Base-by-base conservation (phyloP, 345 rosid species). In the Bruguiera gymnorhiza region DNA sequence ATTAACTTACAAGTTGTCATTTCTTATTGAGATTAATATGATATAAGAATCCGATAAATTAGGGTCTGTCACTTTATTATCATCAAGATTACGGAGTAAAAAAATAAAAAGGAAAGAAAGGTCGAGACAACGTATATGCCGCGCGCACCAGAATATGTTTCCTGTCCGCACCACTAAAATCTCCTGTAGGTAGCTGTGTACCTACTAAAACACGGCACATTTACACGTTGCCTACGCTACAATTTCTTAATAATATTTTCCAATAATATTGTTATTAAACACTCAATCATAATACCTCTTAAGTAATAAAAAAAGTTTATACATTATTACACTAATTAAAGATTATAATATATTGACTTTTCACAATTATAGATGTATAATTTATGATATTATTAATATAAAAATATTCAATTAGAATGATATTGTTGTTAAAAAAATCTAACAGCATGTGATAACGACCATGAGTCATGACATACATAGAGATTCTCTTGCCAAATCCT, bases 401-500 rank as follows among this genome's bases (percentile, higher is more conserved):
- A 32, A 32, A 32, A 32, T 0, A 5, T 32, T 32, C 1, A 6
- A 6, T 32, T 32, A 32, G 0, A 6, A 32, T 5, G 6, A 6
- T 32, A 6, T 6, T 32, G 0, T 32, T 5, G 36, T 32, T 32
- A 5, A 6, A 8, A 8, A 34, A 34, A 34, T 11, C 50, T 43
- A 0, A 11, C 3, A 10, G 50, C 4, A 11, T 43, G 3, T 67
- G 50, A 67, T 32, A 32, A 23, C 37, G 70, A 59, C 60, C 13
- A 21, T 16, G 26, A 15, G 50, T 13, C 60, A 9, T 66, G 61
- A 65, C 63, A 64, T 64, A 62, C 29, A 55, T 3, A 58, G 67
- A 57, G 75, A 70, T 73, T 72, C 72, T 34, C 23, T 26, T 63
- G 55, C 64, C 61, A 70, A 62, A 1, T 34, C 9, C 37, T 34